Base-by-base conservation (phyloP, 2,329 filamentous ascomycete genomes). In the Epichloe glyceriae region DNA sequence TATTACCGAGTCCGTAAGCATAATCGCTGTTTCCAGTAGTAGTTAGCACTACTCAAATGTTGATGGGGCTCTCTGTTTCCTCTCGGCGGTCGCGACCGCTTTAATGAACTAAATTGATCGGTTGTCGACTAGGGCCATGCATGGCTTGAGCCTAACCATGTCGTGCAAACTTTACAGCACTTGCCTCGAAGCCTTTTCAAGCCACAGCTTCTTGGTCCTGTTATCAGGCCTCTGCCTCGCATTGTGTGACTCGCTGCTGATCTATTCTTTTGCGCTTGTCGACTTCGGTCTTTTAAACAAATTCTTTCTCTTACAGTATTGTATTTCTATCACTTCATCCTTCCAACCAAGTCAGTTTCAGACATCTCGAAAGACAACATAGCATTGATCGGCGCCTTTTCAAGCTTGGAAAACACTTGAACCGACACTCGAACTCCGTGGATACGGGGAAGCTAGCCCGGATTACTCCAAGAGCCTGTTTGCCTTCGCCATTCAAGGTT, bases 1-100 rank as follows among this genome's bases (percentile, higher is more conserved):
- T 39, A 52, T 41, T 52, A 39, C 51, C 43, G 17, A 44, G 42
- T 35, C 37, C 19, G 47, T 50, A 38, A n/a, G 19, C 17, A 43
- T 15, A 50, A 46, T 38, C 22, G 48, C 48, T 44, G 48, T 37
- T 50, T 50, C 48, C 34, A 50, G 48, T 37, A 38, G 41, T 19
- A 46, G 22, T 20, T 45, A 10, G 4, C 33, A 34, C 17, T 34
- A 14, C 11, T 12, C 33, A 30, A 19, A 15, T 30, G 5, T 12
- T 22, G n/a, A 15, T 22, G n/a, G 17, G 35, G 33, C 35, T n/a
- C 33, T 26, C 45, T 47, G 33, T 22, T 47, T 47, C 35, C 45
- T 15, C 41, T 47, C 20, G 46, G 39, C 17, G 30, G 39, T 37
- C 47, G 30, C 40, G 47, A 38, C 33, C 22, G 39, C 39, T 42